A percentile compares a stretch with the other conserved stretches of the same genome.
These are phyloP conservation scores for Suhomyces bolitotheri DNA, from an alignment of 1,139 yeast genomes.

Conservation along the genomic window DNA sequence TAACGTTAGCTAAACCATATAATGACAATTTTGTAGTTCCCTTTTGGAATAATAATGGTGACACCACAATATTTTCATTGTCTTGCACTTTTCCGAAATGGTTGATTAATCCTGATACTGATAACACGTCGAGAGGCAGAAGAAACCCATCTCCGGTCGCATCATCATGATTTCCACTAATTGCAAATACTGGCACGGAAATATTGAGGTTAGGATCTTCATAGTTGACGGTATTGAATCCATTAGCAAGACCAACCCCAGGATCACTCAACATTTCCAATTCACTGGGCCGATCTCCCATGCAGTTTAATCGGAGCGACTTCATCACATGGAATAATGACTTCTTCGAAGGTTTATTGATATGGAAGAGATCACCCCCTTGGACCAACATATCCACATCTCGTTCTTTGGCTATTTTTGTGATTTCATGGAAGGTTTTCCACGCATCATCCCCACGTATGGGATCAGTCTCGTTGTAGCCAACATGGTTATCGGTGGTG, in stretches of 20 bases:
- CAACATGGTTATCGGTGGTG: constrained; percentile 97
- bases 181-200: constrained; percentile 90
- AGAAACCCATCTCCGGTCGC: constrained; percentile 85
- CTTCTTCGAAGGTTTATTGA: constrained; percentile 85
- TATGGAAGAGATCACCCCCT: constrained; percentile 91
- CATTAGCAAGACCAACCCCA: constrained; percentile 54
- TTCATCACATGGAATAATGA: constrained; percentile 83
- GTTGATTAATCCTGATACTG: constrained; percentile 80
- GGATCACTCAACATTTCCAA: constrained; percentile 84
- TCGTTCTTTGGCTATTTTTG: constrained; percentile 64
- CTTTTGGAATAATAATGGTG: constrained; percentile 81
- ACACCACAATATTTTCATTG: constrained; percentile 69
- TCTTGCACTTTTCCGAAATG: constrained; percentile 85
- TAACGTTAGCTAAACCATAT: constrained; percentile 83
- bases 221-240: constrained; percentile 72
- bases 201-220: constrained; percentile 89
- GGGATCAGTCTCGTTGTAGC: constrained; percentile 86
- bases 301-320: constrained; percentile 67
- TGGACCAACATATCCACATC: constrained; percentile 91
- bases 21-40: constrained; percentile 81
- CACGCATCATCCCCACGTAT: constrained; percentile 90
- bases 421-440: constrained; percentile 81
- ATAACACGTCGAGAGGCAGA: constrained; percentile 85
- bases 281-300: constrained; percentile 89
- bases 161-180: constrained; percentile 96